Conservation (phyloP, 768 basidiomycete species). For the Asterophora lycoperdoides region DNA sequence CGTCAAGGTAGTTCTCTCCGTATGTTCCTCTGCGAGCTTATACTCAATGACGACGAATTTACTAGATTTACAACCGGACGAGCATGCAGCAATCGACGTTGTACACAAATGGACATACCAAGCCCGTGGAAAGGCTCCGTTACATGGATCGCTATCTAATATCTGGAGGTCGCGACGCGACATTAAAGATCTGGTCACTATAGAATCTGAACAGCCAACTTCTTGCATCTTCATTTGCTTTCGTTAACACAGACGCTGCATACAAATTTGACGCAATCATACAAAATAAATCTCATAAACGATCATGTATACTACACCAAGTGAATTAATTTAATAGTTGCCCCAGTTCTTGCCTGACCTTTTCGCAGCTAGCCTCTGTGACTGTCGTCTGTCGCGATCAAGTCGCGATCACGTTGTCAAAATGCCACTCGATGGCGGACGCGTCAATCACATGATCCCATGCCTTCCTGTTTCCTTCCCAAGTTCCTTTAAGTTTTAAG, state of each 20-base stretch:
- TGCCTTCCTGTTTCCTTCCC: no score
- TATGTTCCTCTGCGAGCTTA: neutral
- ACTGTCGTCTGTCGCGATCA: neutral
- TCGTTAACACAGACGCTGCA: slow-evolving; percentile 2
- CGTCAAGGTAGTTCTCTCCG: slow-evolving; percentile 59
- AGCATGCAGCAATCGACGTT: slow-evolving; percentile 84
- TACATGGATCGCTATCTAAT: slow-evolving; percentile 97
- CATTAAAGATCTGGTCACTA: slow-evolving; percentile 91
- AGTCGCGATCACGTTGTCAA: neutral
- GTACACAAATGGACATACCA: slow-evolving; percentile 88
- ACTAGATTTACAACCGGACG: slow-evolving; percentile 90
- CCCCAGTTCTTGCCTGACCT: neutral
- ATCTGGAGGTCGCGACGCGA: slow-evolving; percentile 83
- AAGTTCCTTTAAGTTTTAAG: no score
- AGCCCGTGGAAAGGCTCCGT: slow-evolving; percentile 80
- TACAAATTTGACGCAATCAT: neutral
- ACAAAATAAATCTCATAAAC: neutral
- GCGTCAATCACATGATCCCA: slow-evolving; percentile 10
- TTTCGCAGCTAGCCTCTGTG: neutral
- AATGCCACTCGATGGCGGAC: neutral
- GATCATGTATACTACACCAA: slow-evolving; percentile 6
- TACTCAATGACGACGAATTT: neutral
- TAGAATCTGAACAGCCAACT: slow-evolving; percentile 31
- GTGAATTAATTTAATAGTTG: neutral
- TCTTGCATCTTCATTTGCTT: slow-evolving; percentile 1